Evolutionary conservation across 2,329 filamentous ascomycete species (phyloP), one percentile per base, ranked within the genome.

Genomic region (Huntiella decipiens): DNA sequence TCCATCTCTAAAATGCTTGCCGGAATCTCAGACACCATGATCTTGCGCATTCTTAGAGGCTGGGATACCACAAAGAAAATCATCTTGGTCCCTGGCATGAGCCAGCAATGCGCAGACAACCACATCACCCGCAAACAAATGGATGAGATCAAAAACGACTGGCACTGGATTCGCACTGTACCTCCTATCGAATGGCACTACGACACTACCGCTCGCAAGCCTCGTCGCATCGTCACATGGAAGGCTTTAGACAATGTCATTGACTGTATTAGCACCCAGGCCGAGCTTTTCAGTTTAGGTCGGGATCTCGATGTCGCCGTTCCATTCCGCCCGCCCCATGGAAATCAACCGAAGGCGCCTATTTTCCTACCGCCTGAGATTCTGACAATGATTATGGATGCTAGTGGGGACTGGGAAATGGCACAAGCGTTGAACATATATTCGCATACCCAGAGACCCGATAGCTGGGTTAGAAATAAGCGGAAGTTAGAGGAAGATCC

Each of bases 1-100:
- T 79, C 79, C 46, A 69, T 94, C 46, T 82, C 82, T 28, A 84
- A 84, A 58, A 93, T 95, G 85, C 68, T 94, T 56, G 75, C 79
- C 45, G 87, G 87, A 44, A 72, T 88, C 48, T 79, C 83, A 2
- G 84, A 84, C 55, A 92, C 79, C 28, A 68, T 93, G 45, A 68
- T 92, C 5, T 68, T 92, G 44, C 81, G 88, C 54, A 74, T 93
- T 1, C 60, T 95, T 42, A 74, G 87, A 44, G 82, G 82, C 47
- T 95, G 87, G 87, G 79, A 92, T 54, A 77, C 81, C 0, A 79
- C 79, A 5, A 94, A 94, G 63, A 82, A 79, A 54, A 81, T 93
- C 28, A 63, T 94, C 42, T 65, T 95, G 48, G 78, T 93, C 5
- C 86, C 87, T 0, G 84, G 83, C 52, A 92, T 95, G 86, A 88